Percentiles rank a stretch among this genome's conserved stretches.
Conservation (phyloP, 169 alveolate species). For the Plasmodium vivax region DNA sequence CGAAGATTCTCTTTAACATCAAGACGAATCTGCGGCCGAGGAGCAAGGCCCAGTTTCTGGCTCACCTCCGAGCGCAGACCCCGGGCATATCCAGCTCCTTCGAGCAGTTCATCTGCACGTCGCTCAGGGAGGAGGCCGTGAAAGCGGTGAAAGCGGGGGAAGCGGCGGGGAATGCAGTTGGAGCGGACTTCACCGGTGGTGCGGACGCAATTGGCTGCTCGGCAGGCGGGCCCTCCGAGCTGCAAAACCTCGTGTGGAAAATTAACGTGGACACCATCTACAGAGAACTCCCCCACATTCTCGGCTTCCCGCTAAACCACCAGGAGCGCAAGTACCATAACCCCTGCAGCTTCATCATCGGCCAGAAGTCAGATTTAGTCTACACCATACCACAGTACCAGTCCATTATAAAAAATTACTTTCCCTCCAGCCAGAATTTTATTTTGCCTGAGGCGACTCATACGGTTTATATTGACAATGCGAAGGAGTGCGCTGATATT, state of each 20-base stretch:
- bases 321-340: slow-evolving; percentile 25
- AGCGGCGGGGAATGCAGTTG: not conserved
- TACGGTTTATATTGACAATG: slow-evolving; percentile 54
- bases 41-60: slow-evolving; percentile 22
- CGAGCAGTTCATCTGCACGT: slow-evolving; percentile 54
- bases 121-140: slow-evolving; percentile 18
- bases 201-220: not conserved
- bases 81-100: slow-evolving; percentile 50
- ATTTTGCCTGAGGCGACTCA: slow-evolving; percentile 60
- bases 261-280: slow-evolving; percentile 59
- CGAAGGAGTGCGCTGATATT: slow-evolving; percentile 35
- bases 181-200: not conserved
- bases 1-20: slow-evolving; percentile 16
- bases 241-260: slow-evolving; percentile 38
- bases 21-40: slow-evolving; percentile 34
- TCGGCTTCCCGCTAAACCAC: slow-evolving; percentile 25
- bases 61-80: not conserved
- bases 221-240: not conserved
- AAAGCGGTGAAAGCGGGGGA: not conserved
- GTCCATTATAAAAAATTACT: slow-evolving; percentile 37
- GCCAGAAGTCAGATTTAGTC: slow-evolving; percentile 43
- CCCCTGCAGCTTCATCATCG: slow-evolving; percentile 66
- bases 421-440: slow-evolving; percentile 19
- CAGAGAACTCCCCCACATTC: slow-evolving; percentile 28
- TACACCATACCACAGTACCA: slow-evolving; percentile 40